Percentiles rank a stretch among this genome's conserved stretches.
Conservation (phyloP, 1,139 yeast species). For the Sugiyamaella sp. region DNA sequence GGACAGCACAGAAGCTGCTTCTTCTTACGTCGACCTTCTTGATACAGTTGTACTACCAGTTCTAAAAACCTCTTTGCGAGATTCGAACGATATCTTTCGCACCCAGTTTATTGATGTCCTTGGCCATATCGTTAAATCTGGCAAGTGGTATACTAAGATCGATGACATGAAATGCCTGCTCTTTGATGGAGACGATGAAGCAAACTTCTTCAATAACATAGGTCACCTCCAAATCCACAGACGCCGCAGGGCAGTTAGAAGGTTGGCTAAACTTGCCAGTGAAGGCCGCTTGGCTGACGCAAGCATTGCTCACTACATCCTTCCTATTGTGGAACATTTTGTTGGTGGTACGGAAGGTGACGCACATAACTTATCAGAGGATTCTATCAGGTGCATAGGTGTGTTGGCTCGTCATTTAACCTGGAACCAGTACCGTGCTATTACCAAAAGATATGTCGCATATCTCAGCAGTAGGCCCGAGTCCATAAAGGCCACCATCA, state of each 20-base stretch:
- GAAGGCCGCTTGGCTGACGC: slow-evolving; percentile 50
- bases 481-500: slow-evolving; percentile 60
- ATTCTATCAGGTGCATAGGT: slow-evolving; percentile 67
- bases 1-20: slow-evolving; percentile 33
- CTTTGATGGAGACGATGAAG: slow-evolving; percentile 74
- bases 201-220: slow-evolving; percentile 79
- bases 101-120: slow-evolving; percentile 69
- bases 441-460: slow-evolving; percentile 68
- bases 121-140: slow-evolving; percentile 57
- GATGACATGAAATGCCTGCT: slow-evolving; percentile 69
- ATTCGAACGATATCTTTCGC: slow-evolving; percentile 63
- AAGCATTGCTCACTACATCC: slow-evolving; percentile 74
- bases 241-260: slow-evolving; percentile 78
- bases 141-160: slow-evolving; percentile 53
- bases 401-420: slow-evolving; percentile 59
- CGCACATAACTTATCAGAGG: slow-evolving; percentile 71
- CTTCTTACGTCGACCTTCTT: slow-evolving; percentile 49
- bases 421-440: slow-evolving; percentile 82
- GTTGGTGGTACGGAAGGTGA: slow-evolving; percentile 56
- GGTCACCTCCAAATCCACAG: slow-evolving; percentile 84
- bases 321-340: slow-evolving; percentile 86
- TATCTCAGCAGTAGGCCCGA: slow-evolving; percentile 56
- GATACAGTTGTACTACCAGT: slow-evolving; percentile 65
- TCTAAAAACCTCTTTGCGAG: slow-evolving; percentile 69
- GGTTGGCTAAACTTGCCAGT: slow-evolving; percentile 51